Conservation (phyloP, 352 stramenopile genomes). For the Pythium aphanidermatum region DNA sequence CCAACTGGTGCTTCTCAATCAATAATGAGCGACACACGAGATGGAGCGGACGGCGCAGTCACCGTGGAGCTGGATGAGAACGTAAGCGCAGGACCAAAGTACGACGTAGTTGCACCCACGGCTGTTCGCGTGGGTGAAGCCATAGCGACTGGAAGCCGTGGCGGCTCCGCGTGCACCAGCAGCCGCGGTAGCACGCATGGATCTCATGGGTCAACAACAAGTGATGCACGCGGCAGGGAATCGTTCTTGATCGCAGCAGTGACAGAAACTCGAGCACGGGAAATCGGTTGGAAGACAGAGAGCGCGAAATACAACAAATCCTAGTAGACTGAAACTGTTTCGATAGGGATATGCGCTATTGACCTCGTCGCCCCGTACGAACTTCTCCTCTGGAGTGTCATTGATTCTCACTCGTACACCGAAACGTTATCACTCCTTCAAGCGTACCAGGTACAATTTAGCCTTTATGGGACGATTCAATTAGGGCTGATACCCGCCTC, state of each 20-base stretch:
- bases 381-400: constrained; percentile 69
- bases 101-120: constrained; percentile 23
- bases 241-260: constrained; percentile 61
- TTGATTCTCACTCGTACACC: constrained; percentile 70
- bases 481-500: no score
- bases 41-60: not conserved
- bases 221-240: constrained; percentile 16
- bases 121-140: constrained; percentile 12
- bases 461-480: no score
- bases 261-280: constrained; percentile 46
- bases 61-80: constrained; percentile 30
- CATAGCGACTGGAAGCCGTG: not conserved
- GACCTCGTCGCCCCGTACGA: constrained; percentile 67
- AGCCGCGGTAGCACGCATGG: not conserved
- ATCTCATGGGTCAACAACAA: constrained; percentile 8
- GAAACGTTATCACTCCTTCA: constrained; percentile 65
- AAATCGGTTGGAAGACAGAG: constrained; percentile 34
- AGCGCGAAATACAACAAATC: not conserved
- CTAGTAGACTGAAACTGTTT: not conserved
- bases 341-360: constrained; percentile 59
- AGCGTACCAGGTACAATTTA: constrained; percentile 45
- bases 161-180: not conserved
- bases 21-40: not conserved
- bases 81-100: constrained; percentile 22
- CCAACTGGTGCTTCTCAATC: not conserved